Evolutionary conservation across 257 asterid genomes (phyloP), one percentile per base, ranked within the genome.

Genomic region (Solanum boliviense): DNA sequence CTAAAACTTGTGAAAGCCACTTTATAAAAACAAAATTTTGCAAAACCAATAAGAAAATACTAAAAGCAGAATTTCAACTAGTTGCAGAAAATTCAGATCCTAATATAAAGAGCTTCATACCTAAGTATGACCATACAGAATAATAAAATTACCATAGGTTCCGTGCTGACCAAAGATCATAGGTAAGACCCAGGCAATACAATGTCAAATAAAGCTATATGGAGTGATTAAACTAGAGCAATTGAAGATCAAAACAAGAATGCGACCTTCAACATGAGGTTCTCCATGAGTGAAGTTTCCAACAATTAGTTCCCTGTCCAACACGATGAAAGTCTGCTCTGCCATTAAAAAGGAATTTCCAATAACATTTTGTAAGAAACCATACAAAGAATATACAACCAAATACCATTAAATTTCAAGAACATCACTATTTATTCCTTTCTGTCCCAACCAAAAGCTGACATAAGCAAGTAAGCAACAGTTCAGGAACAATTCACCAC

Each of bases 311-410:
- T 94, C 95, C 89, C 91, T 96, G 89, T 94, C 98, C 93, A 96
- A 90, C 84, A 96, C 91, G 87, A 96, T 95, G 79, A 95, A 96
- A n/a, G 98, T 96, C 91, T 95, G 95, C 93, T 94, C 99, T 96
- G 98, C 92, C 84, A 92, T 65, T 89, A 62, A 84, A 83, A 79
- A 13, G 38, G 44, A 10, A 76, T 73, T 86, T 60, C 73, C 56
- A 36, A 58, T 58, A 48, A 73, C 36, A 86, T 27, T 29, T 4
- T 56, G 21, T 78, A 67, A 48, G 29, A 84, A 74, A 76, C 13
- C 31, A 84, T 29, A 58, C 6, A 27, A 23, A 52, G 12, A 83
- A 21, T 3, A 29, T 11, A 35, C 60, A 81, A 48, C 1, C 62
- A 65, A 46, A 73, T 60, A n/a, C 68, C 70, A 46, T 31, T 29